Evolutionary conservation across 108 stramenopile genomes (phyloP), one percentile per base, ranked within the genome.

Genomic region (Skeletonema grethae): DNA sequence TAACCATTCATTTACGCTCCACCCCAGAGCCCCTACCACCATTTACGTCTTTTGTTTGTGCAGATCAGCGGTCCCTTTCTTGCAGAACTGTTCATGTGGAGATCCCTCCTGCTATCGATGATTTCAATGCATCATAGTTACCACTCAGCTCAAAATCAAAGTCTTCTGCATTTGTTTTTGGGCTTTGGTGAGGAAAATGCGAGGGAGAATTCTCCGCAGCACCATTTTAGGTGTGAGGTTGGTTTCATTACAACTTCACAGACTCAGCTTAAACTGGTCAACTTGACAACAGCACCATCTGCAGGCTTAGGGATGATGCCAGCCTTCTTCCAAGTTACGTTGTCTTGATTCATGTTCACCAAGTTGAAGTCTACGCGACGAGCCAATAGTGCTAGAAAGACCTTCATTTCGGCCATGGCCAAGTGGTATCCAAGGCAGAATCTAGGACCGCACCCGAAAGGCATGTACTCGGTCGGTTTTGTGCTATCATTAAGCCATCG

Each of bases 381-480:
- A 18, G 85, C 87, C 69, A 88, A 72, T 3, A 84, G 63, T 12
- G 87, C 76, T 5, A 86, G 66, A 69, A 88, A 88, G 12, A 86
- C 77, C 55, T 84, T 86, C 85, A 88, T 84, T 67, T 88, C 87
- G 1, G 76, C 65, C 69, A 74, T 55, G 29, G 85, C 85, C 46
- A 88, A 67, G n/a, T 80, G 67, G 10, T 36, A 22, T 3, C 87
- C 87, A 10, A 84, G 74, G 57, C 87, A 88, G 31, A 71, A 80
- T 15, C 87, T 64, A 4, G 84, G 84, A 22, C 86, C 86, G 45
- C 16, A 65, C 7, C 86, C 86, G 61, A 82, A 82, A 4, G 84
- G 82, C 55, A 87, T 70, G 60, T 64, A 86, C 30, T 81, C 83
- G 16, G 74, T 60, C 22, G 74, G 75, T 58, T 75, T 68, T 20